Evolutionary conservation across 169 alveolate genomes (phyloP).

Genomic region (Perkinsus marinus): DNA sequence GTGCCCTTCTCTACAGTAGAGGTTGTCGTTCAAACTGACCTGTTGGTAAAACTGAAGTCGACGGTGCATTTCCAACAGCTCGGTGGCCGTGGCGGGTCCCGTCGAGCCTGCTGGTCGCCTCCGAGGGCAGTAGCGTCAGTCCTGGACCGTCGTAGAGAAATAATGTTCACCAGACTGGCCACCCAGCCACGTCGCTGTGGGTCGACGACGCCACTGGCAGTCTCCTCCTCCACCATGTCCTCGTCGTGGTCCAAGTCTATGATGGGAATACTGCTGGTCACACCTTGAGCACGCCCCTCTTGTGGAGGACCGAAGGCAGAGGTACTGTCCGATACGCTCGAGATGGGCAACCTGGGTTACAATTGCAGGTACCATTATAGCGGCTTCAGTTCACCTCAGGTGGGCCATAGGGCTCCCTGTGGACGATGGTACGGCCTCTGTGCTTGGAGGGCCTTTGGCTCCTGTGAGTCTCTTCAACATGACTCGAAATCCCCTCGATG

Average conservation of each 20-base stretch:
- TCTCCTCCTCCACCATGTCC: not conserved
- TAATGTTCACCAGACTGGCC: not conserved
- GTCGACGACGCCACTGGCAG: not conserved
- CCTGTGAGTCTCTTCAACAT: not conserved
- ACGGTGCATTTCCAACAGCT: not conserved
- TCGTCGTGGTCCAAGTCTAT: not conserved
- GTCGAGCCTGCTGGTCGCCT: not conserved
- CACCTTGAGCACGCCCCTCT: not conserved
- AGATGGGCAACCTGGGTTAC: not conserved
- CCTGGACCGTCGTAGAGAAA: not conserved
- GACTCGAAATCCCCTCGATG: not conserved
- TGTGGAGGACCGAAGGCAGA: not conserved
- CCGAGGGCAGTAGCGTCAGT: not conserved
- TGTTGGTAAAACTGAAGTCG: not conserved
- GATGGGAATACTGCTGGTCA: not conserved
- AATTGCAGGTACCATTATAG: not conserved
- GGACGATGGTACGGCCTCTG: too few relatives aligned
- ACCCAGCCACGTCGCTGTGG: not conserved
- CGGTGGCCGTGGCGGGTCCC: not conserved
- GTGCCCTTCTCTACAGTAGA: not conserved
- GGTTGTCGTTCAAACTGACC: not conserved
- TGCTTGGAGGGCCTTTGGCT: not conserved
- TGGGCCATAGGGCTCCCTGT: too few relatives aligned
- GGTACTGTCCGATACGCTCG: not conserved
- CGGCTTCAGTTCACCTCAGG: too few relatives aligned